Evolutionary conservation across 2,329 filamentous ascomycete genomes (phyloP).

Genomic region (Stachybotrys chartarum): DNA sequence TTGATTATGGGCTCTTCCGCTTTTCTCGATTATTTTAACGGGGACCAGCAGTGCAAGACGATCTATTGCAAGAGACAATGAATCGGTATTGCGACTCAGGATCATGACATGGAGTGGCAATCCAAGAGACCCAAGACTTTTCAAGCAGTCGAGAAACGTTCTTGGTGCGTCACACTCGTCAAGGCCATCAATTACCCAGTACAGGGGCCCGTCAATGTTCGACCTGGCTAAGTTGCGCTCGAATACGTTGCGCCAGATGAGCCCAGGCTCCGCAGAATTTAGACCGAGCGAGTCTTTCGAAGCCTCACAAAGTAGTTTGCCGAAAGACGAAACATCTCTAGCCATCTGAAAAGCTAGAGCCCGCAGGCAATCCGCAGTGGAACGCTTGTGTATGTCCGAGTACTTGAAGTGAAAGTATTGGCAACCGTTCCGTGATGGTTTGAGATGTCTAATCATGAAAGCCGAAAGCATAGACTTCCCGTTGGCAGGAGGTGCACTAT

Average conservation of each 20-base stretch:
- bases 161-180: conserved; percentile 5
- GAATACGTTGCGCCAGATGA: no score
- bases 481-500: background rate
- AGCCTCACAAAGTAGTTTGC: no score
- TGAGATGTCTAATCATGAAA: background rate
- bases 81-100: conserved; percentile 16
- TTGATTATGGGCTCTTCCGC: no score
- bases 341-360: background rate
- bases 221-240: no score
- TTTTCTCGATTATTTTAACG: no score
- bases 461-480: background rate
- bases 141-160: conserved; percentile 18
- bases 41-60: no score
- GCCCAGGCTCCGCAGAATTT: no score
- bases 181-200: no score
- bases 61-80: no score
- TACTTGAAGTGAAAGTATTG: background rate
- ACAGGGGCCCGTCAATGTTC: no score
- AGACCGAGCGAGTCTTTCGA: no score
- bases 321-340: background rate
- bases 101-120: conserved; percentile 20
- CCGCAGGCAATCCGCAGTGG: background rate
- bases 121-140: conserved; percentile 9
- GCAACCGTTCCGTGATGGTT: background rate
- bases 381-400: background rate